Evolutionary conservation across 2,329 filamentous ascomycete species (phyloP).

Genomic region (Penicillium sp.): DNA sequence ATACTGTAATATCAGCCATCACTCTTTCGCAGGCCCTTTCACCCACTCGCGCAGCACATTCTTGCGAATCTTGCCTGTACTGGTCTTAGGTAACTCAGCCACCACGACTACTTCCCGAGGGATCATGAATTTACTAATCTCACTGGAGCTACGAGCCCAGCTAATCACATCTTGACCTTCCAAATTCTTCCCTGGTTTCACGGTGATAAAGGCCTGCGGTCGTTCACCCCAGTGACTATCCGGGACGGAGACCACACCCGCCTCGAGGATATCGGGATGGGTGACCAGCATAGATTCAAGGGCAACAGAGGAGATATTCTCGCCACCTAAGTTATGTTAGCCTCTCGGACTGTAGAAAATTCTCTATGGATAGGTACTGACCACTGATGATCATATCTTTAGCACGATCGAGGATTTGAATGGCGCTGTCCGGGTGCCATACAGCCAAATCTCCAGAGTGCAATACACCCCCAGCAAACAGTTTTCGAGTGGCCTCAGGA

Average conservation of each 20-base stretch:
- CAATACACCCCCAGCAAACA: constrained; percentile 82
- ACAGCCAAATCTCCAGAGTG: constrained; percentile 93
- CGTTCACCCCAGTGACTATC: constrained; percentile 93
- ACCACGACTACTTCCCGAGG: constrained; percentile 73
- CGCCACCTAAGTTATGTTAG: constrained; percentile 63
- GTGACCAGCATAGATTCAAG: constrained; percentile 85
- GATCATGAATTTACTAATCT: constrained; percentile 89
- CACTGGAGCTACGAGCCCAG: constrained; percentile 79
- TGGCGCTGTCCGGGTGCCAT: constrained; percentile 85
- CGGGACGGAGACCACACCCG: constrained; percentile 81
- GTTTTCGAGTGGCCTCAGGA: constrained; percentile 74
- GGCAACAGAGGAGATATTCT: constrained; percentile 94
- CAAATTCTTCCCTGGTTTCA: constrained; percentile 65
- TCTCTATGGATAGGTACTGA: constrained; percentile 41
- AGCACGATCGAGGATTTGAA: constrained; percentile 87
- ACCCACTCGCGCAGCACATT: constrained; percentile 88
- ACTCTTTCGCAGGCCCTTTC: constrained; percentile 49
- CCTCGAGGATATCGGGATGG: constrained; percentile 87
- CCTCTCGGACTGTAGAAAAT: background rate
- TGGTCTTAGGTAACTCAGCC: constrained; percentile 89
- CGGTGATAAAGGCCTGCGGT: constrained; percentile 90
- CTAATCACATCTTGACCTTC: constrained; percentile 69
- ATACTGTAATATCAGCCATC: background rate
- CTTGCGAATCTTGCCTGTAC: constrained; percentile 95
- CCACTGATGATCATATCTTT: constrained; percentile 99